A percentile compares a stretch with the other conserved stretches of the same genome.
These are phyloP conservation scores for Candida succiphila DNA, from an alignment of 805 yeast genomes.

Conservation along the genomic window DNA sequence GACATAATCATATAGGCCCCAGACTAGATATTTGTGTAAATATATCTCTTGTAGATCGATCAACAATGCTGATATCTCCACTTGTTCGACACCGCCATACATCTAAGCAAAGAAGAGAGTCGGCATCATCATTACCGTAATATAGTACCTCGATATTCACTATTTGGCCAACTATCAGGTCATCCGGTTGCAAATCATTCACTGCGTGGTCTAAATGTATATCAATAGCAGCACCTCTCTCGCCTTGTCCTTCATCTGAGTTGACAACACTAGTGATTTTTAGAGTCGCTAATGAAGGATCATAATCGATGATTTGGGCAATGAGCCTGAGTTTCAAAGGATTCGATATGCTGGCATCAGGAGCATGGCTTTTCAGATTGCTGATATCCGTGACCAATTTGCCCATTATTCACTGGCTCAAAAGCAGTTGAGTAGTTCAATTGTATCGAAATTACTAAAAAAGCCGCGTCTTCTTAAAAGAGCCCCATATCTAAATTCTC, in stretches of 20 bases:
- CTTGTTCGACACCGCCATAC: conserved; percentile 3
- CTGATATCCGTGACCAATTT: conserved; percentile 9
- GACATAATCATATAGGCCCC: not conserved
- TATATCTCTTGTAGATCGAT: no score
- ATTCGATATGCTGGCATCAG: conserved; percentile 1
- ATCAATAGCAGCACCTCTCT: no score
- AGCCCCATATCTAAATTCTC: no score
- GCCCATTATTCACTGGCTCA: no score
- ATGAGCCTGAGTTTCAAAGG: conserved; percentile 12
- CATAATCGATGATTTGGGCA: conserved; percentile 12
- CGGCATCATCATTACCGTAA: conserved; percentile 1
- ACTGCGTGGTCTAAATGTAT: not conserved
- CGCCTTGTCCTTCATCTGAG: no score
- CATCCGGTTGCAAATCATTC: not conserved
- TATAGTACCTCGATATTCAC: conserved; percentile 14
- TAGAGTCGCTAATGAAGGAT: not conserved
- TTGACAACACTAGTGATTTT: not conserved
- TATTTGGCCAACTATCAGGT: conserved; percentile 9
- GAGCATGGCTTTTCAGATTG: conserved; percentile 4
- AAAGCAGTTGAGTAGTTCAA: not conserved
- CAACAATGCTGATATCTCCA: no score
- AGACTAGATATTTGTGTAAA: no score
- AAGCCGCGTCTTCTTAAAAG: no score
- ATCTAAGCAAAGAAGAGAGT: no score
- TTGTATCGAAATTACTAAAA: conserved; percentile 1